phyloP scores from a whole-genome alignment of 1,284 basidiomycete genomes.

The Naganishia sp. region DNA sequence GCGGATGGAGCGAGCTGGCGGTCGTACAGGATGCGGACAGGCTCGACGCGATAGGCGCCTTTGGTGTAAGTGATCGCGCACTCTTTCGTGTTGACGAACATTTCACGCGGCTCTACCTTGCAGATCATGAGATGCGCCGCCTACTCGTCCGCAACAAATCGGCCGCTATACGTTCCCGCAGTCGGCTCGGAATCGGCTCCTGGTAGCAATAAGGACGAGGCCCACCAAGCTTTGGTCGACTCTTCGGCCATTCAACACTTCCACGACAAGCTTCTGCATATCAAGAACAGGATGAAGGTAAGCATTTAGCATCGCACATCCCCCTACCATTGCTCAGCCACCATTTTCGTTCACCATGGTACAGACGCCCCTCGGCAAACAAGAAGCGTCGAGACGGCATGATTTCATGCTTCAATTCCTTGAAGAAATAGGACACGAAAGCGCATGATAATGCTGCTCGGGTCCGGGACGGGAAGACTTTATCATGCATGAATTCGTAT shows the following conservation, averaged over 20 bases:
- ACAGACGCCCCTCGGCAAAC: conserved; percentile 65
- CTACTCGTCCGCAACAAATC: conserved; percentile 68
- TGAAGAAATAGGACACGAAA: conserved; percentile 17
- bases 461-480: neutral
- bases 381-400: conserved; percentile 72
- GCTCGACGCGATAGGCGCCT: conserved; percentile 86
- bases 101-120: neutral
- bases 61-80: conserved; percentile 61
- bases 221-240: conserved; percentile 55
- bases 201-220: conserved; percentile 29
- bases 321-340: neutral
- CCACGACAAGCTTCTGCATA: conserved; percentile 78
- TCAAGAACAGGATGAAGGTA: conserved; percentile 69
- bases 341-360: neutral
- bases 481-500: conserved; percentile 19
- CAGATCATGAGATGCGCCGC: conserved; percentile 78
- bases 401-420: conserved; percentile 51
- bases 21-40: conserved; percentile 92
- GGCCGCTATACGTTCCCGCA: conserved; percentile 66
- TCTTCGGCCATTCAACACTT: conserved; percentile 78
- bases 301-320: conserved; percentile 17
- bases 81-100: neutral
- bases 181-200: conserved; percentile 25
- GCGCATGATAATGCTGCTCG: neutral
- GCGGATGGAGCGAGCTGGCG: conserved; percentile 78